Evolutionary conservation across 2,329 filamentous ascomycete species (phyloP).

Genomic region (Fusarium transvaalense): DNA sequence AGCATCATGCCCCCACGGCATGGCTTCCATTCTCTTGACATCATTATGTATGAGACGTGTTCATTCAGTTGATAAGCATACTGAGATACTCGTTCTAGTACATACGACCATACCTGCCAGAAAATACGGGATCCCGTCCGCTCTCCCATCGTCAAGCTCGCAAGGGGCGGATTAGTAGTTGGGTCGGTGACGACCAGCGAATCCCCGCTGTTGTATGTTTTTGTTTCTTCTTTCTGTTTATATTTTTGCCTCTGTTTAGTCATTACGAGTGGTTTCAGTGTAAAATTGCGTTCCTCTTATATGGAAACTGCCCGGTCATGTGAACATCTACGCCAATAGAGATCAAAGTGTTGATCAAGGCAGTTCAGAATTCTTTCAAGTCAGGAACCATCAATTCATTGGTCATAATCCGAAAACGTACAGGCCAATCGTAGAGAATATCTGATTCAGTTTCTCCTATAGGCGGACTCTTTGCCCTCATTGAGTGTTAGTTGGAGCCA

Average conservation of each 20-base stretch:
- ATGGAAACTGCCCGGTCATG: neutral
- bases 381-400: neutral
- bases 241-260: neutral
- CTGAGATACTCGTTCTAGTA: neutral
- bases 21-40: neutral
- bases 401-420: neutral
- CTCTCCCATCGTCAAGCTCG: slow-evolving; percentile 36
- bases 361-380: neutral
- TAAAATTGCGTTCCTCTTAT: neutral
- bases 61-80: neutral
- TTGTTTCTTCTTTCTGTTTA: neutral
- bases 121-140: slow-evolving; percentile 39
- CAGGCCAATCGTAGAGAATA: neutral
- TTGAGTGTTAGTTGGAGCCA: neutral
- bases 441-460: neutral
- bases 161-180: slow-evolving; percentile 30
- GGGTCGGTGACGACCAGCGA: slow-evolving; percentile 23
- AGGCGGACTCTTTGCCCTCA: neutral
- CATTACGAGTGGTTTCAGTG: no score
- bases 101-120: slow-evolving; percentile 36
- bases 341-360: neutral
- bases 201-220: slow-evolving; percentile 35
- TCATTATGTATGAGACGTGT: neutral
- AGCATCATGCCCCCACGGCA: neutral
- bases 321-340: no score